Evolutionary conservation across 345 rosid species (phyloP).

Genomic region (Orychophragmus violaceus): DNA sequence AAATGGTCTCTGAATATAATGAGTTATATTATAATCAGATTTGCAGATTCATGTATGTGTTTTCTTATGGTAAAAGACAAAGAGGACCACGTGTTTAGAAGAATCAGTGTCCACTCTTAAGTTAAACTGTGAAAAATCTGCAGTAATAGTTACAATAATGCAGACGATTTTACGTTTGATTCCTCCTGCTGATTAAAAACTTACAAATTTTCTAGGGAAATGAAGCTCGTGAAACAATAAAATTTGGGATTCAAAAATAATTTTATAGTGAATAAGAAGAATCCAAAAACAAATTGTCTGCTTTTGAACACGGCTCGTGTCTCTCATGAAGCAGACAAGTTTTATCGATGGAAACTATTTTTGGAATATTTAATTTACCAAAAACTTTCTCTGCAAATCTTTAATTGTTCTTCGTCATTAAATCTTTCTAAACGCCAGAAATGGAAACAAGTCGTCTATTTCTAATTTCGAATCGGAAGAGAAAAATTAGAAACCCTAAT

Average conservation of each 20-base stretch:
- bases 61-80: conserved; percentile 29
- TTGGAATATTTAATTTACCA: not conserved
- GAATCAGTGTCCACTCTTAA: conserved; percentile 45
- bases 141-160: conserved; percentile 14
- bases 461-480: not conserved
- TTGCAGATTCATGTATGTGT: conserved; percentile 50
- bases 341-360: conserved; percentile 20
- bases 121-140: not conserved
- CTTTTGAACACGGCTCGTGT: conserved; percentile 29
- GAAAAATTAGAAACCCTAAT: not conserved
- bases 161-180: not conserved
- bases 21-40: not conserved
- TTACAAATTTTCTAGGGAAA: not conserved
- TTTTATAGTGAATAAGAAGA: conserved; percentile 8
- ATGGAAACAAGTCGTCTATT: not conserved
- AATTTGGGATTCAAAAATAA: conserved; percentile 4
- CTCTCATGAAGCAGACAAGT: conserved; percentile 33
- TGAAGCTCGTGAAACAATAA: conserved; percentile 18
- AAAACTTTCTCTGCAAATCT: conserved; percentile 2
- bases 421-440: not conserved
- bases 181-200: not conserved
- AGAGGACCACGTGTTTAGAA: conserved; percentile 48
- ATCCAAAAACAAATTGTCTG: conserved; percentile 14
- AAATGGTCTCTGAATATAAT: not conserved
- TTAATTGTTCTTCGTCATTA: conserved; percentile 9